phyloP scores from a whole-genome alignment of 163 green algal species.

The Chlorella variabilis region DNA sequence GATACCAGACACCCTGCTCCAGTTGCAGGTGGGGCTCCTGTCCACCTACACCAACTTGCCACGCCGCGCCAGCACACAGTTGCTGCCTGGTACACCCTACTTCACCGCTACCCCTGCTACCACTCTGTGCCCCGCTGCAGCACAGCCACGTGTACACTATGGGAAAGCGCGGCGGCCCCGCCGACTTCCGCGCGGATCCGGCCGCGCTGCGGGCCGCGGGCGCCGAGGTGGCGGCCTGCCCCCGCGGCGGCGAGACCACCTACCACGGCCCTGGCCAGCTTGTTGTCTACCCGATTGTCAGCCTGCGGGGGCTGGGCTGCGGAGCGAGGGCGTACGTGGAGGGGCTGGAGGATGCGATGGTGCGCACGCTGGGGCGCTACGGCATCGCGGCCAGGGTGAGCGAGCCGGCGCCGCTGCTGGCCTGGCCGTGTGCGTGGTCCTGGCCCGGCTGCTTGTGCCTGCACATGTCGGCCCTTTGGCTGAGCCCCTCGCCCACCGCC shows the following conservation, averaged over 20 bases:
- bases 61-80: no score
- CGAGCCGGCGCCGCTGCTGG: not conserved
- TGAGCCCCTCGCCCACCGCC: no score
- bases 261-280: slow-evolving; percentile 87
- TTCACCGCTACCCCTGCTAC: no score
- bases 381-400: slow-evolving; percentile 57
- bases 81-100: not conserved
- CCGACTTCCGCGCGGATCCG: slow-evolving; percentile 60
- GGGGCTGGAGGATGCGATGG: slow-evolving; percentile 86
- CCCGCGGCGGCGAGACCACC: slow-evolving; percentile 58
- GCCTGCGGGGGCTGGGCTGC: slow-evolving; percentile 63
- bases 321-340: slow-evolving; percentile 91
- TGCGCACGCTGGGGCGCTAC: slow-evolving; percentile 64
- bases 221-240: slow-evolving; percentile 20
- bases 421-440: not conserved
- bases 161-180: slow-evolving; percentile 74
- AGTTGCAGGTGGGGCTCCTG: slow-evolving; percentile 45
- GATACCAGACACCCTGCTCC: slow-evolving; percentile 57
- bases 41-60: no score
- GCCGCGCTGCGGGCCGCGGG: not conserved
- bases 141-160: slow-evolving; percentile 87
- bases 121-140: no score
- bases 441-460: no score
- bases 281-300: slow-evolving; percentile 85
- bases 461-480: no score